Base-by-base conservation (phyloP, 2,329 filamentous ascomycete species). In the Ophiosphaerella herpotricha region DNA sequence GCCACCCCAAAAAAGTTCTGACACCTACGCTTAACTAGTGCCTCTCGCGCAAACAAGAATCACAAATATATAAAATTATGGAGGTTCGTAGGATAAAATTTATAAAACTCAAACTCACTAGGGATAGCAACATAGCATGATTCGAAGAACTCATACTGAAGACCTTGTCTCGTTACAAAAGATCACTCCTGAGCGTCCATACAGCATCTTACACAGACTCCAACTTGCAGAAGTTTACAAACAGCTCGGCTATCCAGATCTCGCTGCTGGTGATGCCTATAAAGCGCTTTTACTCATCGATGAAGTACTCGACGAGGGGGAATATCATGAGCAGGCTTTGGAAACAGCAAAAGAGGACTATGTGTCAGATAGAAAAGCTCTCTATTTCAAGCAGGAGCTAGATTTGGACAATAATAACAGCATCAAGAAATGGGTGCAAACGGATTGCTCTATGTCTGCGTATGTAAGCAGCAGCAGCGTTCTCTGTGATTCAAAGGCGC, bases 261-360 rank as follows among this genome's bases (percentile, higher is more conserved):
- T 99, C 34, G 91, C 91, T 5, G 87, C 88, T 9, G 90, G 91
- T 31, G 92, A 97, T 77, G 90, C 91, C 5, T 97, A 97, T 71
- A 87, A 89, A 47, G 91, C 92, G 1, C 80, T 97, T n/a, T 82
- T 96, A 4, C 78, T 99, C 39, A 83, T 89, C 13, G 93, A 97
- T 67, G 90, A 94, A 58, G 82, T 91, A 32, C 74, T 81, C 56
- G 87, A 94, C 47, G 89, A 93, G 54, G 83, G 84, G 34, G 92
- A 97, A 72, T 95, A 91, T 64, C 87, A 94, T 67, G 85, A 91
- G 13, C 77, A 83, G 60, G 86, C 87, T 7, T 59, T 80, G 6
- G 81, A 83, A 43, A 77, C 81, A 8, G 72, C 87, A 40, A 66
- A 77, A 52, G 35, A 44, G 13, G 69, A 72, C 46, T 58, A 62